phyloP scores from a whole-genome alignment of 495 filamentous ascomycete genomes.

The Daldinia decipiens region DNA sequence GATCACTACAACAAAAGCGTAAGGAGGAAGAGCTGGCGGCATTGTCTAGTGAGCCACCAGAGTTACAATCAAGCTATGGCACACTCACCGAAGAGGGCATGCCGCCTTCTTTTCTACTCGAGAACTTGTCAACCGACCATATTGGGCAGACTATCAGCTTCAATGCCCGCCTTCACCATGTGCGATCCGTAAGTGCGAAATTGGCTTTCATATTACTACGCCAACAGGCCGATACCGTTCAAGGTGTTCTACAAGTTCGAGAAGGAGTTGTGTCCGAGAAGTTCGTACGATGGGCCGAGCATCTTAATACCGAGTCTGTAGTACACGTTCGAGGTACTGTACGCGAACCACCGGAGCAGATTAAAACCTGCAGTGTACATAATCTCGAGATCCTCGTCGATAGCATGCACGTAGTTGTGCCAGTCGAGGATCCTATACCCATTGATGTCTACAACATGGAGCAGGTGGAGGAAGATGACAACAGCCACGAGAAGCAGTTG shows the following conservation, averaged over 20 bases:
- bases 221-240: conserved; percentile 82
- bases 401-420: conserved; percentile 73
- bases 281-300: conserved; percentile 91
- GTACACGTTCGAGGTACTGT: conserved; percentile 81
- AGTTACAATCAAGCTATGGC: conserved; percentile 71
- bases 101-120: conserved; percentile 37
- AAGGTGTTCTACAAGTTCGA: conserved; percentile 74
- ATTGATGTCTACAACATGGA: conserved; percentile 70
- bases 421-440: conserved; percentile 73
- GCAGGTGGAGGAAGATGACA: conserved; percentile 51
- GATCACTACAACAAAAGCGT: conserved; percentile 60
- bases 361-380: conserved; percentile 80
- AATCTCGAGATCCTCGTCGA: conserved; percentile 83
- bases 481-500: conserved; percentile 56
- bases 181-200: conserved; percentile 84
- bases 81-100: conserved; percentile 53
- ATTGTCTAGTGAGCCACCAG: conserved; percentile 58
- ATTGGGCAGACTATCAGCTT: conserved; percentile 77
- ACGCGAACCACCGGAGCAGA: conserved; percentile 75
- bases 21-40: conserved; percentile 58
- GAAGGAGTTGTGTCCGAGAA: conserved; percentile 70
- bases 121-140: conserved; percentile 44
- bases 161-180: conserved; percentile 85
- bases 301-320: conserved; percentile 80
- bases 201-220: conserved; percentile 88